A percentile compares a stretch with the other conserved stretches of the same genome.
Conservation (phyloP, 257 asterid genomes). For the Solanum etuberosum region DNA sequence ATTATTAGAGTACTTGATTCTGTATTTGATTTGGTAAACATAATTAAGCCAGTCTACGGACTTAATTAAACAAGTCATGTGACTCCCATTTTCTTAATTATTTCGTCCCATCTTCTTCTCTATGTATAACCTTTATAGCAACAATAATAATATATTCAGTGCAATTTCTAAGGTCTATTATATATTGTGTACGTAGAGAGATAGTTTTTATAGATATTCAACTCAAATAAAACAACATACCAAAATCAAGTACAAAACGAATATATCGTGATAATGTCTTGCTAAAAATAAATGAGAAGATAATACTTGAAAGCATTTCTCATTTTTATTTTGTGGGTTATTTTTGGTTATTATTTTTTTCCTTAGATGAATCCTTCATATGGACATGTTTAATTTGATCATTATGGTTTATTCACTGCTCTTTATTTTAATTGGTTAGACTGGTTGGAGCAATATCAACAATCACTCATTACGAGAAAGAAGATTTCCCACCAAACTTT, state of each 20-base stretch:
- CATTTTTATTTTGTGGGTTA: neutral
- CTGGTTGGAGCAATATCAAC: neutral
- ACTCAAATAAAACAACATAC: neutral
- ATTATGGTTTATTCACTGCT: neutral
- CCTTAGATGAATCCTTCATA: neutral
- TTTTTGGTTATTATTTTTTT: too few relatives aligned
- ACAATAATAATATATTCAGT: neutral
- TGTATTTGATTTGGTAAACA: neutral
- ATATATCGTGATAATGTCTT: too few relatives aligned
- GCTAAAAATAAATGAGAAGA: neutral
- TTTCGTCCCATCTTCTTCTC: neutral
- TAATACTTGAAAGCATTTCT: neutral
- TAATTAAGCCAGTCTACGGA: neutral
- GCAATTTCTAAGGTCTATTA: too few relatives aligned
- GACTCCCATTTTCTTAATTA: neutral
- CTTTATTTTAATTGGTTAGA: neutral
- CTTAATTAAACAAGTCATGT: neutral
- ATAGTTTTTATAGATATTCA: neutral
- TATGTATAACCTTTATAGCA: neutral
- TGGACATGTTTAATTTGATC: neutral
- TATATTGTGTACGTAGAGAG: too few relatives aligned
- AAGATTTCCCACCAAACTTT: neutral
- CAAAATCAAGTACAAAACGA: neutral
- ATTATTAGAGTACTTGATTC: neutral
- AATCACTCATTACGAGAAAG: neutral